Evolutionary conservation across 805 yeast species (phyloP), one percentile per base, ranked within the genome.

Genomic region (Wickerhamomyces hampshirensis): DNA sequence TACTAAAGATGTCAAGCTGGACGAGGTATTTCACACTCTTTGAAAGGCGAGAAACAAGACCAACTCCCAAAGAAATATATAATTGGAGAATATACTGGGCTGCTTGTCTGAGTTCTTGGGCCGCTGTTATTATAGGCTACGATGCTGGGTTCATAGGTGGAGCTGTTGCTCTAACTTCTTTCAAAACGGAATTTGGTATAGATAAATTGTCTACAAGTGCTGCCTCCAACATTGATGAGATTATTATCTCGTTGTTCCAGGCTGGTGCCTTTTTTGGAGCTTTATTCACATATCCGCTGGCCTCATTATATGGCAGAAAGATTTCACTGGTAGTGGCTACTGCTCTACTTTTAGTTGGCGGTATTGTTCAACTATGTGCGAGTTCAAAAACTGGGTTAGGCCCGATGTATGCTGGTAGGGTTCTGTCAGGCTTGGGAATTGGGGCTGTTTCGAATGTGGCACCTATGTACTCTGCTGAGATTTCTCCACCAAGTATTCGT

Each of bases 91-190:
- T 74, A 31, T 65, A 65, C 18, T 55, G 66, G 34, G 71, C 76
- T 13, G 43, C 69, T 19, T 58, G 69, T 9, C 72, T 74, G 5
- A 66, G 73, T 2, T 56, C 68, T 23, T 44, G 50, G 47, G 77
- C 73, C 6, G 74, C 78, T 11, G 58, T 69, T 17, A 64, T 69
- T 37, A 69, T 73, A 38, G 79, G 79, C 11, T 73, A 73, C 49
- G 80, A 73, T 46, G 68, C 75, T 26, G 77, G 77, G 6, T 73
- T 71, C 51, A 69, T 73, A 33, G 79, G 78, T 9, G 71, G 74
- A n/a, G 67, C 74, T 5, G 66, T 71, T n/a, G 55, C 71, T 1
- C 54, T 73, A 30, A 56, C 50, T 7, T 65, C 74, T 3, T 74
- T 74, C 51, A 48, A 58, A 38, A 34, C 42, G 4, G 75, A 69